phyloP scores from a whole-genome alignment of 2,329 filamentous ascomycete genomes.

The Thelonectria blattea region DNA sequence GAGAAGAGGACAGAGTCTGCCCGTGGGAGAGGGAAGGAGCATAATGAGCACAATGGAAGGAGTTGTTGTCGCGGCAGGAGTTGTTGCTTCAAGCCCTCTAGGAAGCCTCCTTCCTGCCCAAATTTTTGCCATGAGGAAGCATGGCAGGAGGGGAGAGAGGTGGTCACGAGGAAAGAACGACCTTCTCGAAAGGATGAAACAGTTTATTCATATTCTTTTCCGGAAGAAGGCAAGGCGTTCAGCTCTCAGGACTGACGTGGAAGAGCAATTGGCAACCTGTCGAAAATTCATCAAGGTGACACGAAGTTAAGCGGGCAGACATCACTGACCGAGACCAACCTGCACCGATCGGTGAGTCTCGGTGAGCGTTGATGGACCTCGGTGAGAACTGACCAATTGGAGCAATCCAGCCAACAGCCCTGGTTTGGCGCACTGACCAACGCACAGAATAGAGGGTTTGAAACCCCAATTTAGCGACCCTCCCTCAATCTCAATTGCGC shows the following conservation, averaged over 20 bases:
- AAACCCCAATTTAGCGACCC: constrained; percentile 52
- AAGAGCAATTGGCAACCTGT: not conserved
- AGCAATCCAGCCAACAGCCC: constrained; percentile 16
- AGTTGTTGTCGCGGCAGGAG: not conserved
- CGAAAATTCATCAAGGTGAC: too few species aligned
- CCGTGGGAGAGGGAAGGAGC: not conserved
- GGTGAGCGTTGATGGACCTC: not conserved
- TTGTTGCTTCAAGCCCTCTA: not conserved
- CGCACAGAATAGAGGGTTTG: constrained; percentile 41
- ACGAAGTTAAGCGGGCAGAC: too few species aligned
- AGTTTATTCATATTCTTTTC: not conserved
- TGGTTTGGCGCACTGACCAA: constrained; percentile 21
- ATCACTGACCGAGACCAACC: not conserved
- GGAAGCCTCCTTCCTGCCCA: not conserved
- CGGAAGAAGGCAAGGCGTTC: not conserved
- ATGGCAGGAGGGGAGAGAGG: not conserved
- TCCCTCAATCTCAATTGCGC: constrained; percentile 26
- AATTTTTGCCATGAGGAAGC: not conserved
- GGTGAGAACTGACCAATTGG: not conserved
- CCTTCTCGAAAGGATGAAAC: not conserved
- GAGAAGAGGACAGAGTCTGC: not conserved
- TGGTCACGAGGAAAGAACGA: not conserved
- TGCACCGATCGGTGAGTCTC: not conserved
- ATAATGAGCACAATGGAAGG: not conserved
- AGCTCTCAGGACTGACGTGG: not conserved